Conservation (phyloP, 1,284 basidiomycete genomes). For the Malassezia globosa region DNA sequence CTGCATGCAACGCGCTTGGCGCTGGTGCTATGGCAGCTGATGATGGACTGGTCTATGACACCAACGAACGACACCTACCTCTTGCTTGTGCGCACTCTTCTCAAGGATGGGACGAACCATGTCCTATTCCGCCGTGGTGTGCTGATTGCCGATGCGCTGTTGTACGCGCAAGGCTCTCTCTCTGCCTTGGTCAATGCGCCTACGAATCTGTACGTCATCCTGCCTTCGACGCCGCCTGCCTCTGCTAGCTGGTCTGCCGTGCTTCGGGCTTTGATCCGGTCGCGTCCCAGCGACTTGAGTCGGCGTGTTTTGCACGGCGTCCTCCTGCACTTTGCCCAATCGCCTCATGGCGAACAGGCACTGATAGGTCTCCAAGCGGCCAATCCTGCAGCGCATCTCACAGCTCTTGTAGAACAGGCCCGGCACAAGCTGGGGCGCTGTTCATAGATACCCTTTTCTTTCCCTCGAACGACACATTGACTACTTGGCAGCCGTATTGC, state of each 20-base stretch:
- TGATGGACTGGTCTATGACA: conserved; percentile 17
- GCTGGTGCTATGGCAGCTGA: conserved; percentile 23
- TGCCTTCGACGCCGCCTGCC: conserved; percentile 1
- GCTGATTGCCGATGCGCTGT: conserved; percentile 11
- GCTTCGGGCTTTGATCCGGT: not conserved
- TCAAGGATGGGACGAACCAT: not conserved
- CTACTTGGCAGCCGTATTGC: no score
- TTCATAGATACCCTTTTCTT: not conserved
- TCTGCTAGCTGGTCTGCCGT: conserved; percentile 5
- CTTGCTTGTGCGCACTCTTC: conserved; percentile 6
- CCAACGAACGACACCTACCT: conserved; percentile 18
- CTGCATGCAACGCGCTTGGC: conserved; percentile 15
- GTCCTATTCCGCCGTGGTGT: conserved; percentile 4
- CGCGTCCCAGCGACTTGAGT: not conserved
- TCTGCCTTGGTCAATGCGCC: not conserved
- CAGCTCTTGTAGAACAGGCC: not conserved
- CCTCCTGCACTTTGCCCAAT: not conserved
- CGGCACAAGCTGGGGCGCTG: no score
- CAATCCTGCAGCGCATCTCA: not conserved
- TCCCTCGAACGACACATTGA: not conserved
- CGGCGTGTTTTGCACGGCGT: not conserved
- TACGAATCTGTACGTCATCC: no score
- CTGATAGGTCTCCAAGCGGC: not conserved
- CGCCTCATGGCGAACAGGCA: not conserved
- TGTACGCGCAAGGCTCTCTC: conserved; percentile 7